Evolutionary conservation across 148 eudicot species (phyloP).

Genomic region (Arbutus unedo): DNA sequence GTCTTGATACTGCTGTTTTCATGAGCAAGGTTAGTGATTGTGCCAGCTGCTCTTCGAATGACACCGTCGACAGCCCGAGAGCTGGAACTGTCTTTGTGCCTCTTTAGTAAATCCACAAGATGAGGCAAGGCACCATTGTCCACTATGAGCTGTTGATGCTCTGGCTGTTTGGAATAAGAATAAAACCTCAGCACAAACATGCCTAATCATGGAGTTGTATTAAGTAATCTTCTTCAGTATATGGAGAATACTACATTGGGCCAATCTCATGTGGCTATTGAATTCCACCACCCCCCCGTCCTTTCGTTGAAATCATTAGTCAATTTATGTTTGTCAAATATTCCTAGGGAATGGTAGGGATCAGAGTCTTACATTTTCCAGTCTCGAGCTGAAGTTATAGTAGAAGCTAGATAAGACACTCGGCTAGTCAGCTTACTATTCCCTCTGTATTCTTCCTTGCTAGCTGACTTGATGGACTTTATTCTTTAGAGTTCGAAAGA

Average conservation of each 20-base stretch:
- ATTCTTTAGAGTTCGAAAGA: not conserved
- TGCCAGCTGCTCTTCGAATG: slow-evolving; percentile 86
- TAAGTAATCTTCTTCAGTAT: not conserved
- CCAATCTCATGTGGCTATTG: not conserved
- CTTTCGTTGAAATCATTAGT: not conserved
- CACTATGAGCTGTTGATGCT: slow-evolving; percentile 82
- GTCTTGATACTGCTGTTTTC: slow-evolving; percentile 83
- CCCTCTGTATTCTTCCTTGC: not conserved
- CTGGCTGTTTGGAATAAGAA: slow-evolving; percentile 53
- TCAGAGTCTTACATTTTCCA: not conserved
- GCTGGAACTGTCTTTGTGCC: slow-evolving; percentile 36
- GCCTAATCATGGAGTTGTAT: not conserved
- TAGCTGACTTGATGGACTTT: not conserved
- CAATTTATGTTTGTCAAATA: not conserved
- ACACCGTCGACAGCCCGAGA: slow-evolving; percentile 67
- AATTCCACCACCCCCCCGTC: not conserved
- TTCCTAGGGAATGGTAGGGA: not conserved
- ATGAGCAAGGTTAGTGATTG: slow-evolving; percentile 94
- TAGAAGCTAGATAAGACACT: not conserved
- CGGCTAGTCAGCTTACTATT: not conserved
- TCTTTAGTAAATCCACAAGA: slow-evolving; percentile 70
- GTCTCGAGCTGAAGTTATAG: not conserved
- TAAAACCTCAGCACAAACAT: not conserved
- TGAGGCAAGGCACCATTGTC: slow-evolving; percentile 88
- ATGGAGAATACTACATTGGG: not conserved